Evolutionary conservation across 768 basidiomycete genomes (phyloP), one percentile per base, ranked within the genome.

Genomic region (Mycena rebaudengoi): DNA sequence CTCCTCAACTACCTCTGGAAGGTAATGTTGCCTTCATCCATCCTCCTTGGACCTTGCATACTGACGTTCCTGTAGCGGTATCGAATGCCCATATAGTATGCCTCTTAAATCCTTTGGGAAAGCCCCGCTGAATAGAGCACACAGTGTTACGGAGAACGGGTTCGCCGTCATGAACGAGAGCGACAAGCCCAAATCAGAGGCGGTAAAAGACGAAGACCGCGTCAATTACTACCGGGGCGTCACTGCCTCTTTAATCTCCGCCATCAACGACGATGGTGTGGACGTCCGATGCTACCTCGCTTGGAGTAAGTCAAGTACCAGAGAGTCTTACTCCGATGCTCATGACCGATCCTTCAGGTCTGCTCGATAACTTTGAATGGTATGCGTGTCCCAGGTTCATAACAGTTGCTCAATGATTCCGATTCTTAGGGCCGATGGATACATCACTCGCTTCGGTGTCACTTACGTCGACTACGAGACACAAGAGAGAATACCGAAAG

Each of bases 301-400:
- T 2, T 90, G 89, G 88, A 89, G 87, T 88, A 63, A 45, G 86
- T 77, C 16, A 18, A 33, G 35, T 59, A 44, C 4, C 23, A 30
- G 60, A n/a, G 56, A 53, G 35, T 50, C 39, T 37, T 20, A 37
- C n/a, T n/a, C n/a, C n/a, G n/a, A n/a, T n/a, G n/a, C 46, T 70
- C 25, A 60, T 45, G n/a, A 26, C 40, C 53, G 10, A 29, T 57
- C 29, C 12, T 41, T 18, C 55, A 88, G 86, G 87, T 78, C 80
- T 91, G 70, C 72, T 91, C 43, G 89, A 90, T 70, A 90, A 90
- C 75, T 89, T 91, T 64, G 89, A 91, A 75, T 90, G 90, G 87
- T 81, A 65, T 32, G 71, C 13, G 49, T 18, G 18, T 50, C 44
- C 7, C 26, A 33, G 35, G 44, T 28, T 35, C 30, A 7, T 16